Base-by-base conservation (phyloP, 1,139 yeast genomes). In the Candida gigantensis region DNA sequence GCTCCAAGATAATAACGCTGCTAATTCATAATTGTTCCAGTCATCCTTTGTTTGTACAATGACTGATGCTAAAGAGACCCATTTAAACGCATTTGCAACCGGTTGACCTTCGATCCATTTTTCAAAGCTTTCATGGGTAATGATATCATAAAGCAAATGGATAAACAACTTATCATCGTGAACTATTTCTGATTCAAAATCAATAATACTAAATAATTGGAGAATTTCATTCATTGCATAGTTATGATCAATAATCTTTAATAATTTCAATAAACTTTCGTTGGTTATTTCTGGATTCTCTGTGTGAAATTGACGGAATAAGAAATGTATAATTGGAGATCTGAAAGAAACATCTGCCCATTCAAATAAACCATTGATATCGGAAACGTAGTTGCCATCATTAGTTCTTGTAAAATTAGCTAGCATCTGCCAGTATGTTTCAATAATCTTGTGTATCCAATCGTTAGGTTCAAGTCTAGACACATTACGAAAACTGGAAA, bases 1-100 rank as follows among this genome's bases (percentile, higher is more conserved):
- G 12, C 65, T 53, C 88, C 89, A 82, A 0, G 78, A 62, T 36
- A 81, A 58, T 10, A 82, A 61, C 2, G 72, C 73, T 0, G 76
- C 68, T 8, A 79, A 48, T 41, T 79, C 68, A 35, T 65, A 66
- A 33, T 73, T 72, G 38, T 71, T 66, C 85, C 86, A 81, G 19
- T 60, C 62, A 7, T 68, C 74, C 37, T 61, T 70, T 27, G 77
- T 71, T 0, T 83, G 73, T 2, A 74, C 55, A 1, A 76, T 50
- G 1, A 26, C 13, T 1, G 34, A 25, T 2, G 45, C 28, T n/a
- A 45, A 32, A 14, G 40, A 44, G n/a, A 44, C 23, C 52, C 52
- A 47, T 7, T 34, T 23, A 3, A 28, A 21, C 5, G 34, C 18
- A 2, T 20, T 12, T 4, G 20, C 18, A 11, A 34, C 33, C 6